Conservation (phyloP, 176 grass and related monocot genomes). For the Puya raimondii region DNA sequence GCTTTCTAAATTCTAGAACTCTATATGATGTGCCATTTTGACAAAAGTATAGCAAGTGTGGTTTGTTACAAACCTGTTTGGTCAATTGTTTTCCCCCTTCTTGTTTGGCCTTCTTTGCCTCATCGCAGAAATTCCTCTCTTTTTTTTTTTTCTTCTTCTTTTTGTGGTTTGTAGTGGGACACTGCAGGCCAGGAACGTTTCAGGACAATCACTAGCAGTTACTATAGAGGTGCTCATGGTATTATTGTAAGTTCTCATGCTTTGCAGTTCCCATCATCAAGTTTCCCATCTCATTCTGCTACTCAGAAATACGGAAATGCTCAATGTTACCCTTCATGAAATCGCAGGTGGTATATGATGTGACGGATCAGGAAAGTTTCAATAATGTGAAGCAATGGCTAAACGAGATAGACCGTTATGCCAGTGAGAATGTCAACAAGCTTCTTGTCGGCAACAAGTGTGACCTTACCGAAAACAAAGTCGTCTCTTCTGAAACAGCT, state of each 20-base stretch:
- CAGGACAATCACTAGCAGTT: conserved; percentile 18
- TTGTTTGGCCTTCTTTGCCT: no score
- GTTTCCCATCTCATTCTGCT: no score
- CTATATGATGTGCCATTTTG: no score
- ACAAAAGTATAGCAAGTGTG: no score
- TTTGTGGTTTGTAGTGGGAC: conserved; percentile 3
- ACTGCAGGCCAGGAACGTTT: conserved; percentile 15
- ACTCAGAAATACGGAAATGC: not conserved
- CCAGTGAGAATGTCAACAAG: conserved; percentile 22
- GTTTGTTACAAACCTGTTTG: no score
- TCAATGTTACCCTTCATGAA: not conserved
- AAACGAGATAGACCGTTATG: conserved; percentile 24
- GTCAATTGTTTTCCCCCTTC: no score
- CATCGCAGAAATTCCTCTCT: no score
- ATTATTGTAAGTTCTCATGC: conserved; percentile 7
- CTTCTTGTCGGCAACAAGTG: conserved; percentile 24
- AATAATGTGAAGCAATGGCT: conserved; percentile 20
- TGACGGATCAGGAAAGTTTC: conserved; percentile 19
- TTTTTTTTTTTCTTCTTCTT: not conserved
- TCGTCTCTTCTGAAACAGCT: conserved; percentile 18
- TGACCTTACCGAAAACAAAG: conserved; percentile 18
- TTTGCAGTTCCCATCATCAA: no score
- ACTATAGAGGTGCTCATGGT: conserved; percentile 14
- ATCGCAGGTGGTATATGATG: conserved; percentile 20
- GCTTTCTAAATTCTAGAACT: no score